phyloP scores from a whole-genome alignment of 805 yeast genomes.

The Schwanniomyces yamadae region DNA sequence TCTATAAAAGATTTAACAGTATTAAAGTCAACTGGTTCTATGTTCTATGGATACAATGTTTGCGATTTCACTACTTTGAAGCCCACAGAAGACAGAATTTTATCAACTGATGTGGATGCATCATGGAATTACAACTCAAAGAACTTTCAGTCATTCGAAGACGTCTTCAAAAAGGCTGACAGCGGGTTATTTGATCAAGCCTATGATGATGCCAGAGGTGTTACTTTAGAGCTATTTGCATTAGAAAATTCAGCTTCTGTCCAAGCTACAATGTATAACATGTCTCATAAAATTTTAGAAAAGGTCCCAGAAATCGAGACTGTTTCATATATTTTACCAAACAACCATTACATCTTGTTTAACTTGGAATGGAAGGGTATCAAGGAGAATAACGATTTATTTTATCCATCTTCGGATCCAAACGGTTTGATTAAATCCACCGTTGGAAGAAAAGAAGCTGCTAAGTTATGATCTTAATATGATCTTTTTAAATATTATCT shows the following conservation, averaged over 20 bases:
- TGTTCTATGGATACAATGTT: constrained; percentile 82
- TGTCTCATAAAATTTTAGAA: constrained; percentile 71
- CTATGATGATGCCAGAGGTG: constrained; percentile 59
- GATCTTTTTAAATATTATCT: no score
- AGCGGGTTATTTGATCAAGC: constrained; percentile 64
- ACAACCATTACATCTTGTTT: constrained; percentile 84
- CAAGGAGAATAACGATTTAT: constrained; percentile 75
- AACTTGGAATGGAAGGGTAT: constrained; percentile 85
- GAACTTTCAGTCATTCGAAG: constrained; percentile 49
- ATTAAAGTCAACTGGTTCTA: constrained; percentile 87
- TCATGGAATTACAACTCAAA: constrained; percentile 63
- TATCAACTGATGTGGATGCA: constrained; percentile 83
- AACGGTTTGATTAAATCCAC: constrained; percentile 88
- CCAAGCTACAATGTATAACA: constrained; percentile 95
- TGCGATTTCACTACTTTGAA: constrained; percentile 87
- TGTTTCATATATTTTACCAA: constrained; percentile 79
- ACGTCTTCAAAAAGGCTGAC: constrained; percentile 52
- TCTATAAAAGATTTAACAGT: constrained; percentile 78
- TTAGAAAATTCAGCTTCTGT: constrained; percentile 89
- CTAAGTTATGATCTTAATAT: constrained; percentile 47
- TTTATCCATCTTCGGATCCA: constrained; percentile 90
- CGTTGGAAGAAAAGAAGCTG: constrained; percentile 59
- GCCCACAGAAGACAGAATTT: constrained; percentile 81
- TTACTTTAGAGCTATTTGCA: constrained; percentile 78
- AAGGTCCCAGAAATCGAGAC: constrained; percentile 54